These are phyloP conservation scores for Thielaviopsis ethacetica DNA, from an alignment of 2,329 filamentous ascomycete species.

Conservation along the genomic window DNA sequence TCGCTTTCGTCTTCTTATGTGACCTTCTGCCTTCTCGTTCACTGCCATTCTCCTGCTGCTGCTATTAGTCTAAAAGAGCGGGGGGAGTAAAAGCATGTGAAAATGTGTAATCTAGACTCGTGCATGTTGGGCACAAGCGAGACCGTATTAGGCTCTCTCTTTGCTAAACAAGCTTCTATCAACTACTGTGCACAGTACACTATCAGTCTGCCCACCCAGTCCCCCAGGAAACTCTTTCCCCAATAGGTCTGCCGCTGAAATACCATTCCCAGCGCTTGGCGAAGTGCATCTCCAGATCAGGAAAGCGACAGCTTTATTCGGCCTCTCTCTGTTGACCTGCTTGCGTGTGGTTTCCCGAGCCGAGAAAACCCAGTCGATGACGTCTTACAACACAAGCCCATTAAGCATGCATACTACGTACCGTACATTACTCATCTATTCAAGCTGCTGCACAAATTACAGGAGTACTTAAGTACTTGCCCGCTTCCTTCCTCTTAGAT, in stretches of 20 bases:
- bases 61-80: no score
- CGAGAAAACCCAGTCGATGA: background rate
- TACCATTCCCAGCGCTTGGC: background rate
- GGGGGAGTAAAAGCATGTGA: no score
- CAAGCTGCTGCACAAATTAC: no score
- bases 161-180: no score
- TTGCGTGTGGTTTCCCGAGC: background rate
- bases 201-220: background rate
- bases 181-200: no score
- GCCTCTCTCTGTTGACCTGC: background rate
- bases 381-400: background rate
- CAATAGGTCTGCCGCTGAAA: background rate
- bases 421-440: background rate
- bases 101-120: no score
- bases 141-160: no score
- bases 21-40: no score
- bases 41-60: no score
- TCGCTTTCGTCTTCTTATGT: no score
- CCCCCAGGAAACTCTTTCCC: no score
- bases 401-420: background rate
- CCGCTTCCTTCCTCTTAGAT: background rate
- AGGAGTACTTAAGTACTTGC: background rate
- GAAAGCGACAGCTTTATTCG: background rate
- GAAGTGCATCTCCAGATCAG: background rate
- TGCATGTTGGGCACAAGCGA: no score